Percentiles rank a stretch among this genome's conserved stretches.
Conservation (phyloP, 305 asterid genomes). For the Ajuga reptans region DNA sequence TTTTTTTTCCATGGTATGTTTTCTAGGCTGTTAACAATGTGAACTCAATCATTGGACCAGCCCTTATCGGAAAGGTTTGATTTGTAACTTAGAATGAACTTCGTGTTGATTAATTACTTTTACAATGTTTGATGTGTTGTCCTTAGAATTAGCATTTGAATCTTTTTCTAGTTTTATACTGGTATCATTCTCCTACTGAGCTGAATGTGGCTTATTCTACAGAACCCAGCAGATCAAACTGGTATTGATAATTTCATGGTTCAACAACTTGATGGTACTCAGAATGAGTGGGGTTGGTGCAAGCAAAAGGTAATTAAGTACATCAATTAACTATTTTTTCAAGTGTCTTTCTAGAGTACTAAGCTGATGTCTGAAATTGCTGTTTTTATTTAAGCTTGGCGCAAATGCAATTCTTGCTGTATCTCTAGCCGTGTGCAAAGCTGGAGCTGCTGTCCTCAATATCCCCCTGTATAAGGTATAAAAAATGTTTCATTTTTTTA, state of each 20-base stretch:
- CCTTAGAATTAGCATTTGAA: background rate
- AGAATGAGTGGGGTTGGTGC: slow-evolving; percentile 99
- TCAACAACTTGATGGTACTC: slow-evolving; percentile 83
- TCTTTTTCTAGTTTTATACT: background rate
- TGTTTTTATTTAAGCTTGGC: slow-evolving; percentile 53
- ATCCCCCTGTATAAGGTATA: slow-evolving; percentile 62
- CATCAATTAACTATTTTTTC: background rate
- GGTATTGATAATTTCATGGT: slow-evolving; percentile 80
- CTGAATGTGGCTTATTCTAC: slow-evolving; percentile 15
- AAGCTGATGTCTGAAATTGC: background rate
- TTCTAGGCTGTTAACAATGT: slow-evolving; percentile 65
- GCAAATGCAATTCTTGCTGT: slow-evolving; percentile 61
- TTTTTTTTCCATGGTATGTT: background rate
- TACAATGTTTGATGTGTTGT: too few relatives aligned
- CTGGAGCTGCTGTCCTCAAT: slow-evolving; percentile 61
- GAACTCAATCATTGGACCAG: slow-evolving; percentile 70
- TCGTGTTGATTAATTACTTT: background rate
- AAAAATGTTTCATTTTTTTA: background rate
- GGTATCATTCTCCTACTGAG: background rate
- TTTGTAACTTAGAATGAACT: background rate
- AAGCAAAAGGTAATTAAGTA: slow-evolving; percentile 60
- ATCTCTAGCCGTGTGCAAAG: slow-evolving; percentile 62
- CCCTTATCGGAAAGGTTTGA: slow-evolving; percentile 78
- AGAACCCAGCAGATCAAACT: slow-evolving; percentile 86
- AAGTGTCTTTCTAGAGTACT: background rate